These are phyloP conservation scores for Pseudozyma flocculosa DNA, from an alignment of 1,284 basidiomycete genomes.

Conservation along the genomic window DNA sequence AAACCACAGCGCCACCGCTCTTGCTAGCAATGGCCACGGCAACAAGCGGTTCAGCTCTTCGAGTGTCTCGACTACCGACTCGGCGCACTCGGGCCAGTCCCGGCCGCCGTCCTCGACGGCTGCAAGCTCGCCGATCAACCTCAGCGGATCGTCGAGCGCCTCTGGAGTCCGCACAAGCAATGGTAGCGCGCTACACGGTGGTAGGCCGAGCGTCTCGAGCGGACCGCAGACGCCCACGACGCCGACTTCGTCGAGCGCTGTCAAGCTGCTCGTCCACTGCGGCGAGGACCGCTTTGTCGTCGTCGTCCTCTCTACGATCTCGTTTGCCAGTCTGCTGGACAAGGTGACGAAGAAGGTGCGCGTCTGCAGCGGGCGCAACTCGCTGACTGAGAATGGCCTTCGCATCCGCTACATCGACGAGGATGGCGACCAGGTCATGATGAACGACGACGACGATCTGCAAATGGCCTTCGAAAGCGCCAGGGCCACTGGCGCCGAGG, in stretches of 20 bases:
- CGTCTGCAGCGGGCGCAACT: conserved; percentile 58
- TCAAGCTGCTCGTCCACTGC: conserved; percentile 68
- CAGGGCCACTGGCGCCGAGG: conserved; percentile 12
- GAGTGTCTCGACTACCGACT: conserved; percentile 40
- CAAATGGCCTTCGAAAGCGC: conserved; percentile 51
- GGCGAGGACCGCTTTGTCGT: conserved; percentile 89
- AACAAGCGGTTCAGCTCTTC: conserved; percentile 42
- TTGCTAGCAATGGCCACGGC: conserved; percentile 1
- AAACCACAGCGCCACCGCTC: conserved; percentile 3
- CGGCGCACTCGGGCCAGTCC: conserved; percentile 27
- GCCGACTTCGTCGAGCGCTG: conserved; percentile 26
- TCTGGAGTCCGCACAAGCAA: not conserved
- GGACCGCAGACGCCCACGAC: not conserved
- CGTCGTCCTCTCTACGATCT: conserved; percentile 74
- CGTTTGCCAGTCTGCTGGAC: conserved; percentile 79
- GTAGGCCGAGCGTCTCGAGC: not conserved
- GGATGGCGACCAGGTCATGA: conserved; percentile 53
- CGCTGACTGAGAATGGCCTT: conserved; percentile 12
- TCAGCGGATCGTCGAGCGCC: not conserved
- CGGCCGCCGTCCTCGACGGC: conserved; percentile 39
- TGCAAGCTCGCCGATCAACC: conserved; percentile 42
- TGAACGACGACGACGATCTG: conserved; percentile 54
- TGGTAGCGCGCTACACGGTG: not conserved
- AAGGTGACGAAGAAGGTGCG: conserved; percentile 89
- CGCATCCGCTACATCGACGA: conserved; percentile 51